Evolutionary conservation across 164 flowering plant genomes (phyloP).

Genomic region (Pachysandra terminalis): DNA sequence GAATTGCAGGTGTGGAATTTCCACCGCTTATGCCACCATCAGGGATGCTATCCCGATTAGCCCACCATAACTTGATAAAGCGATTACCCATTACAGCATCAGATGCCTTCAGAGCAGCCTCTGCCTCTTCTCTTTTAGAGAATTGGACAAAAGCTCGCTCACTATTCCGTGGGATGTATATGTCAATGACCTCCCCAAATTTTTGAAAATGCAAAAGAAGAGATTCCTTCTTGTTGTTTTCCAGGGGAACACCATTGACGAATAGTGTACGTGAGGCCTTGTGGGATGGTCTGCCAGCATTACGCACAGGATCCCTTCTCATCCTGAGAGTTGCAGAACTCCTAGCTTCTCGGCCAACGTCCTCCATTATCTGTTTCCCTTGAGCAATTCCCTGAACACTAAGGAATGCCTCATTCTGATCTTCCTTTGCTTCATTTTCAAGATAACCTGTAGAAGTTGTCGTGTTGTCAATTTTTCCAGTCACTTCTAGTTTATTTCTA

Average conservation of each 20-base stretch:
- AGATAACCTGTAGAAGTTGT: slow-evolving; percentile 26
- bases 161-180: slow-evolving; percentile 68
- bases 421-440: slow-evolving; percentile 36
- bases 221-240: slow-evolving; percentile 66
- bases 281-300: slow-evolving; percentile 42
- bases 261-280: slow-evolving; percentile 80
- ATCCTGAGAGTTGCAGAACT: slow-evolving; percentile 29
- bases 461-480: slow-evolving; percentile 33
- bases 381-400: slow-evolving; percentile 22
- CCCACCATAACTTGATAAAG: slow-evolving; percentile 94
- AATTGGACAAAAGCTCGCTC: slow-evolving; percentile 92
- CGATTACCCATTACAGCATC: slow-evolving; percentile 99
- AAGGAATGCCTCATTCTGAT: slow-evolving; percentile 25
- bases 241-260: slow-evolving; percentile 75
- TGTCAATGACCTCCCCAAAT: slow-evolving; percentile 84
- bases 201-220: slow-evolving; percentile 86
- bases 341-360: slow-evolving; percentile 23
- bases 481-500: slow-evolving; percentile 35
- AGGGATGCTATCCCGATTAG: slow-evolving; percentile 78
- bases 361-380: slow-evolving; percentile 42
- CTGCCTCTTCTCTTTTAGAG: slow-evolving; percentile 93
- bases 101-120: slow-evolving; percentile 87
- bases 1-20: slow-evolving; percentile 22
- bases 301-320: slow-evolving; percentile 32
- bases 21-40: slow-evolving; percentile 39